phyloP scores from a whole-genome alignment of 495 filamentous ascomycete species.

The Tuber borchii region DNA sequence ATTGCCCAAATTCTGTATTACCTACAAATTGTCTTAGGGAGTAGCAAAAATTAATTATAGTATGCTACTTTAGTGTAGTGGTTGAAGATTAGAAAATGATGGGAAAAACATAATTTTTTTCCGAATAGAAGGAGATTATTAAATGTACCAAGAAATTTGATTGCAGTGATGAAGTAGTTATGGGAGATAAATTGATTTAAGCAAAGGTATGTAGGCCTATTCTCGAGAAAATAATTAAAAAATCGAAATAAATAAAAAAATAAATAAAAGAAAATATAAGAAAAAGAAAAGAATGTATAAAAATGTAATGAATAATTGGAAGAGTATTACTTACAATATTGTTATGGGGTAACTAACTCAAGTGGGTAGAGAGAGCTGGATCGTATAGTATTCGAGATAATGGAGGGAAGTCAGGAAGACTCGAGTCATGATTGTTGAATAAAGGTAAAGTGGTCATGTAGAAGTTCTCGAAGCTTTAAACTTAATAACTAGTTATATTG shows the following conservation, averaged over 20 bases:
- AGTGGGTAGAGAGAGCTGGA: no score
- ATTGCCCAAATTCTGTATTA: background rate
- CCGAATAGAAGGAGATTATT: background rate
- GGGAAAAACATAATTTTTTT: background rate
- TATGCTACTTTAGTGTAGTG: background rate
- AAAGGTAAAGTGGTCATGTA: no score
- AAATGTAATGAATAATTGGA: background rate
- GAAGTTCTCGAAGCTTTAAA: no score
- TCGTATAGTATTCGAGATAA: no score
- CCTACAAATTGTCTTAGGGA: background rate
- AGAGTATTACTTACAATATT: background rate
- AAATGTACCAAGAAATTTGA: background rate
- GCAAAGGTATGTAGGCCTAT: background rate
- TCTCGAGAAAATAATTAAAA: no score
- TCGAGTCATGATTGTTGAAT: no score
- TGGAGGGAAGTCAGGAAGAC: no score
- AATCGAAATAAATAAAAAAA: no score
- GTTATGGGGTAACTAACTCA: no score
- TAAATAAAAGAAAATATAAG: background rate
- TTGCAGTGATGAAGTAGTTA: background rate
- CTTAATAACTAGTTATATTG: no score
- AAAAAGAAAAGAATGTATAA: background rate
- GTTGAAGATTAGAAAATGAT: background rate
- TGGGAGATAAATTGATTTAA: background rate
- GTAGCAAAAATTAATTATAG: background rate